Conservation (phyloP, 1,284 basidiomycete species). For the Clitocybe nebularis region DNA sequence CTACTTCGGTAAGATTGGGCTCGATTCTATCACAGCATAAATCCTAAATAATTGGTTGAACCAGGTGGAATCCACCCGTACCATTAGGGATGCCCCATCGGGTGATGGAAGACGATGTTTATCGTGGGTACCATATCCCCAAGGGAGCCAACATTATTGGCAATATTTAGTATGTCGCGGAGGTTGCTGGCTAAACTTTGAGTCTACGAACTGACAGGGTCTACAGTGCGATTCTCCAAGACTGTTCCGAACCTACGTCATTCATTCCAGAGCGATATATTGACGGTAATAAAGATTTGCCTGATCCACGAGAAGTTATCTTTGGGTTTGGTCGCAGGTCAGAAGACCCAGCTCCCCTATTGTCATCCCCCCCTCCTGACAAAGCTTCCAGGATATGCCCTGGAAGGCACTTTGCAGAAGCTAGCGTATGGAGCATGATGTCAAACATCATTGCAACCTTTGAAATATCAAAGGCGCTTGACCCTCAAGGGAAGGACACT, state of each 20-base stretch:
- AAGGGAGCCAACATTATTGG: constrained; percentile 41
- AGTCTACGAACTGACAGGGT: not conserved
- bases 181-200: not conserved
- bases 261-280: constrained; percentile 39
- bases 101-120: constrained; percentile 44
- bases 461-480: constrained; percentile 28
- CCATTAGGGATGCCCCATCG: constrained; percentile 48
- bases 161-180: constrained; percentile 41
- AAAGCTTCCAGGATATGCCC: constrained; percentile 41
- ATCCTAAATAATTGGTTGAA: too few species aligned
- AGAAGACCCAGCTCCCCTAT: constrained; percentile 10
- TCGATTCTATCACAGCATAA: too few species aligned
- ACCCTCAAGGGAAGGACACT: constrained; percentile 27
- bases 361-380: too few species aligned
- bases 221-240: constrained; percentile 35
- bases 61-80: constrained; percentile 40
- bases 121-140: constrained; percentile 45
- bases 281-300: constrained; percentile 25
- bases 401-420: constrained; percentile 37
- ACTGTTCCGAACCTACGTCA: constrained; percentile 32
- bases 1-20: constrained; percentile 39
- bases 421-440: constrained; percentile 32
- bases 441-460: constrained; percentile 32
- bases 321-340: constrained; percentile 46
- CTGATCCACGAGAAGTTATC: constrained; percentile 36